Percentiles rank a stretch among this genome's conserved stretches.
These are phyloP conservation scores for Termitomyces sp. DNA, from an alignment of 768 basidiomycete species.

Conservation along the genomic window DNA sequence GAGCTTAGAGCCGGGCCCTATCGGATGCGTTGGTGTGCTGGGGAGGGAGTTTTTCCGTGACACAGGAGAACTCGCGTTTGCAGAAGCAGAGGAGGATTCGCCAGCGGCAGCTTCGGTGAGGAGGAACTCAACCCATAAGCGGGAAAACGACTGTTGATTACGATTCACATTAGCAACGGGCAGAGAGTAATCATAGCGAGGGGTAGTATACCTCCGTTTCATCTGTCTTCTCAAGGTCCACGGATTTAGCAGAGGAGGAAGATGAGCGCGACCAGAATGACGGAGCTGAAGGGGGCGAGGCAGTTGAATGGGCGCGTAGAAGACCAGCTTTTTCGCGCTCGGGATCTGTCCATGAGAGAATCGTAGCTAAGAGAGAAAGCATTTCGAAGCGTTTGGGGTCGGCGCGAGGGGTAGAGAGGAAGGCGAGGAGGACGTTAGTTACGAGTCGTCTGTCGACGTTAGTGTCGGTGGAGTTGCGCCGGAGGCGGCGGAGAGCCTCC, in stretches of 20 bases:
- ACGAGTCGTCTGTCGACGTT: conserved; percentile 94
- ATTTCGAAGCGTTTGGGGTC: conserved; percentile 98
- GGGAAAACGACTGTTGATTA: conserved; percentile 81
- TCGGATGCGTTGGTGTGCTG: conserved; percentile 3
- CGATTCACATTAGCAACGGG: neutral
- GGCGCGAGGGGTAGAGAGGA: conserved; percentile 83
- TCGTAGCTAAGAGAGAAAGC: conserved; percentile 79
- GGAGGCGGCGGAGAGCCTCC: conserved; percentile 92
- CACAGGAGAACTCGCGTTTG: conserved; percentile 3
- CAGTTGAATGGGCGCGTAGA: conserved; percentile 39
- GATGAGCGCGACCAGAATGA: conserved; percentile 14
- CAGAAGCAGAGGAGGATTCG: conserved; percentile 20
- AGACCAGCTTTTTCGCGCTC: conserved; percentile 92
- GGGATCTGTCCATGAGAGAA: conserved; percentile 88
- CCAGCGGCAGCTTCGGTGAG: conserved; percentile 79
- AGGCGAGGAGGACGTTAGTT: conserved; percentile 88
- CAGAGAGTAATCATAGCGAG: neutral
- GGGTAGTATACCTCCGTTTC: conserved; percentile 65
- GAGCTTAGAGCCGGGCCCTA: neutral
- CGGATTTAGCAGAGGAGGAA: conserved; percentile 29
- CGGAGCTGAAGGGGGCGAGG: conserved; percentile 15
- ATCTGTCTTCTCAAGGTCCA: conserved; percentile 72
- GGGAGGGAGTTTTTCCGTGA: conserved; percentile 9
- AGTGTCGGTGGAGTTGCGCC: conserved; percentile 79
- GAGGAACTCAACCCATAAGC: conserved; percentile 96